Conservation (phyloP, 495 filamentous ascomycete genomes). For the Penicillium verhagenii region DNA sequence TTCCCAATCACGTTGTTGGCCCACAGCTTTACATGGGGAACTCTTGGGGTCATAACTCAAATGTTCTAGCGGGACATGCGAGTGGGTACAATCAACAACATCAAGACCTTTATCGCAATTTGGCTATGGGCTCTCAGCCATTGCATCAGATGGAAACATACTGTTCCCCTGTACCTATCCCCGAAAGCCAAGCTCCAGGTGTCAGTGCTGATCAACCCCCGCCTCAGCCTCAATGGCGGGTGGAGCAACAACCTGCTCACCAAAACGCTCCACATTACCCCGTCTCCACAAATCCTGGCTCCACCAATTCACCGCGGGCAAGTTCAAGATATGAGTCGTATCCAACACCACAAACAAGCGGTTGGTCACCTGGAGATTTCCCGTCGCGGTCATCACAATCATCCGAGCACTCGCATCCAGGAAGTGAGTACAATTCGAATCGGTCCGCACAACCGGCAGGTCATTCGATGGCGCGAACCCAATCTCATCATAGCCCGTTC, state of each 20-base stretch:
- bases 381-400: slow-evolving; percentile 1
- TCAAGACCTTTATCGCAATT: background rate
- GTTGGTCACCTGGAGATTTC: slow-evolving; percentile 4
- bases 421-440: background rate
- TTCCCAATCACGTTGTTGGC: background rate
- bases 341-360: slow-evolving; percentile 5
- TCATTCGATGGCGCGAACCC: slow-evolving; percentile 11
- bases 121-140: background rate
- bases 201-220: slow-evolving; percentile 56
- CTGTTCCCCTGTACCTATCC: background rate
- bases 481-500: slow-evolving; percentile 13
- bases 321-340: slow-evolving; percentile 11
- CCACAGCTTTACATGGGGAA: background rate
- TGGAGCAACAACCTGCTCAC: background rate
- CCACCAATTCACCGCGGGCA: slow-evolving; percentile 5
- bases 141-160: background rate
- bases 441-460: background rate
- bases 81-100: slow-evolving; percentile 4
- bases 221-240: slow-evolving; percentile 31
- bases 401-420: slow-evolving; percentile 1
- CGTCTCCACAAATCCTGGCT: background rate
- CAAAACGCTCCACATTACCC: background rate
- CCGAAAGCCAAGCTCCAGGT: slow-evolving; percentile 43
- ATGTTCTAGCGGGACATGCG: background rate
- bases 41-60: background rate